Conservation (phyloP, 768 basidiomycete genomes). For the Naganishia friedmannii region DNA sequence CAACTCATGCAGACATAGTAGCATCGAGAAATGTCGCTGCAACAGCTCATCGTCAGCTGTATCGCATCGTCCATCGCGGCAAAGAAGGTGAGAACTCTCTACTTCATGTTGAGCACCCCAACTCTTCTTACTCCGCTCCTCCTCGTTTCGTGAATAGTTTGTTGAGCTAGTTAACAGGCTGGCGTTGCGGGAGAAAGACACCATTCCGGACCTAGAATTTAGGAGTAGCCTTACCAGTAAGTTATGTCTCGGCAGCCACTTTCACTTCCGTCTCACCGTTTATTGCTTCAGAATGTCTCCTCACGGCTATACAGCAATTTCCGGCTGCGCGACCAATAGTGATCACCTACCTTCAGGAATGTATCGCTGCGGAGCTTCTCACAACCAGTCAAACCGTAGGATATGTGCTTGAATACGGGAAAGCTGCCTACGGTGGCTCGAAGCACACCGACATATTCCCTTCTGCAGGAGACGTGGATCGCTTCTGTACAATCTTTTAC, state of each 20-base stretch:
- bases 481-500: neutral
- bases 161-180: neutral
- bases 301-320: neutral
- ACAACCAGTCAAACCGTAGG: neutral
- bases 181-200: neutral
- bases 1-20: neutral
- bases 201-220: neutral
- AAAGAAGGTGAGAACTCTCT: neutral
- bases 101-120: neutral
- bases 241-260: neutral
- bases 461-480: slow-evolving; percentile 7
- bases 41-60: slow-evolving; percentile 8
- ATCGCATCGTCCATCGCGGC: slow-evolving; percentile 1
- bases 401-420: slow-evolving; percentile 5
- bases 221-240: neutral
- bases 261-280: neutral
- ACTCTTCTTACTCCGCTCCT: neutral
- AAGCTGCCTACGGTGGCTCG: neutral
- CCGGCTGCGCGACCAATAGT: slow-evolving; percentile 5
- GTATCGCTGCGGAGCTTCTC: neutral
- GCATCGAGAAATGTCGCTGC: slow-evolving; percentile 4
- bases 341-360: slow-evolving; percentile 5
- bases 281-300: neutral
- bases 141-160: neutral
- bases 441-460: too few relatives aligned